These are phyloP conservation scores for Ophiocordyceps unilateralis DNA, from an alignment of 2,329 filamentous ascomycete genomes.

Conservation along the genomic window DNA sequence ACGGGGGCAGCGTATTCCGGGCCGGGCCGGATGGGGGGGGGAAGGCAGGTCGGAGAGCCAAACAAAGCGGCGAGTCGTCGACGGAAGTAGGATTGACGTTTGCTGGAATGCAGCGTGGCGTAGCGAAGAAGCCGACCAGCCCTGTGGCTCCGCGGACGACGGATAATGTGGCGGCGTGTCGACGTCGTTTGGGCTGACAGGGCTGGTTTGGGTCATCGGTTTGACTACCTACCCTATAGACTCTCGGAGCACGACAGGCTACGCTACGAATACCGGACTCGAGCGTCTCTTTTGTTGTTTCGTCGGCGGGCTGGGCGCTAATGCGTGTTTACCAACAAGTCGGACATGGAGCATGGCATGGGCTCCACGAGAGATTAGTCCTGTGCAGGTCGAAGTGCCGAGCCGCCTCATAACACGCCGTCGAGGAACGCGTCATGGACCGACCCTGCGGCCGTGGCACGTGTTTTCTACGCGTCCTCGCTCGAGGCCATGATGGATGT, in stretches of 20 bases:
- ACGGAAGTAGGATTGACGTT: background rate
- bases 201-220: no score
- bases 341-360: background rate
- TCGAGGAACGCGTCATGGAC: no score
- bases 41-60: background rate
- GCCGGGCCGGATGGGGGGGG: background rate
- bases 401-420: background rate
- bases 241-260: background rate
- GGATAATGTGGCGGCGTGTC: no score
- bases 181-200: background rate
- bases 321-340: background rate
- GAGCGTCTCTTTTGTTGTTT: background rate
- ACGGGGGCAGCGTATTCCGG: background rate
- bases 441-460: background rate
- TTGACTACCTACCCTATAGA: background rate
- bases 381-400: no score
- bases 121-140: background rate
- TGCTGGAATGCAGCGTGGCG: background rate
- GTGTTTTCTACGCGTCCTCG: background rate
- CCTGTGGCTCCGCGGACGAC: background rate
- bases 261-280: background rate
- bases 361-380: no score
- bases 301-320: background rate
- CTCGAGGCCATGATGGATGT: no score
- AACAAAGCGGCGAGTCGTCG: background rate